Evolutionary conservation across 345 rosid genomes (phyloP).

Genomic region (Turritis glabra): DNA sequence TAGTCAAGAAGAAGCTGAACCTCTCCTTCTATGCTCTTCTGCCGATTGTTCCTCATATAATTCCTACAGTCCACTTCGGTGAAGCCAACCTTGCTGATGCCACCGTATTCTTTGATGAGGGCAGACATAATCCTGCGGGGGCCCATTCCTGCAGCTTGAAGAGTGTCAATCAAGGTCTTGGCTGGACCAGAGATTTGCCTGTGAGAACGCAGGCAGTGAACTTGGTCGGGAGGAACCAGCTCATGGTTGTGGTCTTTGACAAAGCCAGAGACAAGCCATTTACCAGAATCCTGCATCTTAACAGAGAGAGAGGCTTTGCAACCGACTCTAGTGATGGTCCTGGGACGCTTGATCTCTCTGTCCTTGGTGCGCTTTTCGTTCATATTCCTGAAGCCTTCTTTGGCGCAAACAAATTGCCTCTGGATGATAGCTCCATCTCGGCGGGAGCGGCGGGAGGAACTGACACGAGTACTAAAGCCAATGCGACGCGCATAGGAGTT

Average conservation of each 20-base stretch:
- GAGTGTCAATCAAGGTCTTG: conserved; percentile 60
- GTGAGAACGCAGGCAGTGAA: conserved; percentile 58
- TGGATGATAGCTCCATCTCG: conserved; percentile 70
- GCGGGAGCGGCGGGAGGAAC: conserved; percentile 63
- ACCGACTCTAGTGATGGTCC: conserved; percentile 57
- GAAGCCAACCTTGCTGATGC: conserved; percentile 61
- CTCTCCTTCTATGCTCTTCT: conserved; percentile 54
- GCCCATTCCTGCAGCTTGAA: conserved; percentile 71
- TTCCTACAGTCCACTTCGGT: conserved; percentile 63
- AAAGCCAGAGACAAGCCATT: conserved; percentile 59
- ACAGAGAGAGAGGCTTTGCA: conserved; percentile 63
- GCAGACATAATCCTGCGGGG: conserved; percentile 66
- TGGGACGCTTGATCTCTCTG: conserved; percentile 64
- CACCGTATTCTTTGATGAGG: conserved; percentile 59
- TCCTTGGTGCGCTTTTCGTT: conserved; percentile 64
- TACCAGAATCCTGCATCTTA: conserved; percentile 65
- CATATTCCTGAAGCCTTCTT: conserved; percentile 62
- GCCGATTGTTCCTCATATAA: conserved; percentile 58
- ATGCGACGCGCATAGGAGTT: conserved; percentile 61
- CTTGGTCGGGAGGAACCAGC: conserved; percentile 62
- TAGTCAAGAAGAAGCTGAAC: conserved; percentile 55
- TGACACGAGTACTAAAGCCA: conserved; percentile 56
- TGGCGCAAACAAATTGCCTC: conserved; percentile 68
- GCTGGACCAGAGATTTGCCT: conserved; percentile 66
- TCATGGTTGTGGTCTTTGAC: conserved; percentile 59